Conservation (phyloP, 345 rosid species). For the Hypericum androsaemum region DNA sequence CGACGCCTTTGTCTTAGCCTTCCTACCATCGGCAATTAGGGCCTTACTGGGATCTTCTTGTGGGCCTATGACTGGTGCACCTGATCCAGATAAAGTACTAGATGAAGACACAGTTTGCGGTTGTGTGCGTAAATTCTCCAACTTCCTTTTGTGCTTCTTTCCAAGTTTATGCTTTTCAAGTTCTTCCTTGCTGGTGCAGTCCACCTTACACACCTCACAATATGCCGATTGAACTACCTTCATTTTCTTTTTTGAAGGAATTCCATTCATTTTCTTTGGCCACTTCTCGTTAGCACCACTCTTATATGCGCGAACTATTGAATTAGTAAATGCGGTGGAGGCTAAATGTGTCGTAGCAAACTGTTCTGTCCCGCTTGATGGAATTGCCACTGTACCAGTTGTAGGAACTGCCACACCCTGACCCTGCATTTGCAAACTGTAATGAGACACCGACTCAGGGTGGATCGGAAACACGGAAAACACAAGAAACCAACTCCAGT, state of each 20-base stretch:
- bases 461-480: no score
- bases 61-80: slow-evolving; percentile 12
- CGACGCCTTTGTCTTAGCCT: slow-evolving; percentile 20
- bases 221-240: slow-evolving; percentile 18
- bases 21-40: slow-evolving; percentile 1
- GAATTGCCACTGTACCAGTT: slow-evolving; percentile 3
- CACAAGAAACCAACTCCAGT: no score
- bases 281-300: slow-evolving; percentile 11
- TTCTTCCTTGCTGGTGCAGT: slow-evolving; percentile 24
- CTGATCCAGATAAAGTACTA: slow-evolving; percentile 5
- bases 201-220: slow-evolving; percentile 21
- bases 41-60: slow-evolving; percentile 17
- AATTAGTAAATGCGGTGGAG: slow-evolving; percentile 13
- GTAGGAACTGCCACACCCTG: slow-evolving; percentile 11
- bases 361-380: slow-evolving; percentile 16
- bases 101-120: slow-evolving; percentile 2
- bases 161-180: slow-evolving; percentile 20
- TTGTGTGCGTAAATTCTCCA: slow-evolving; percentile 14
- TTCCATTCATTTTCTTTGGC: slow-evolving; percentile 15
- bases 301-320: slow-evolving; percentile 13
- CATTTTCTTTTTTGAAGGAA: slow-evolving; percentile 17
- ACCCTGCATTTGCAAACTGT: slow-evolving; percentile 11
- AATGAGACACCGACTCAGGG: no score
- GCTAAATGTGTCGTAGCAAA: slow-evolving; percentile 14
- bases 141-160: slow-evolving; percentile 22